A percentile compares a stretch with the other conserved stretches of the same genome.
Conservation (phyloP, 1,284 basidiomycete species). For the Inonotus hispidus region DNA sequence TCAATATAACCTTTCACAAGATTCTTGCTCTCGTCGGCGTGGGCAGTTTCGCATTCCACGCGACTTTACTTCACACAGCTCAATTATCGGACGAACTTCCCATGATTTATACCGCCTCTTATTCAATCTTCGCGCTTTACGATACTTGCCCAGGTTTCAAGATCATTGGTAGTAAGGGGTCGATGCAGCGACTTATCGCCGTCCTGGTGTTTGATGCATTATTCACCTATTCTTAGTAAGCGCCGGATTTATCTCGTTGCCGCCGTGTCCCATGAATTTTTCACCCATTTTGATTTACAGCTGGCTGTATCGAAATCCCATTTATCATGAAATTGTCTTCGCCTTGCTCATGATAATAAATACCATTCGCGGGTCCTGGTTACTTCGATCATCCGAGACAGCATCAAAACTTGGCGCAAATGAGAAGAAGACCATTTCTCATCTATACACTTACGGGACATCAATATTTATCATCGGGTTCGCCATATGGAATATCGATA, state of each 20-base stretch:
- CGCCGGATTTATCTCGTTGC: not conserved
- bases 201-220: constrained; percentile 43
- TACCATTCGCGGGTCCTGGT: constrained; percentile 42
- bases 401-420: constrained; percentile 38
- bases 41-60: constrained; percentile 65
- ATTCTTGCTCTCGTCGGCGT: constrained; percentile 55
- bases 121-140: constrained; percentile 48
- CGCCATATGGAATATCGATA: constrained; percentile 65
- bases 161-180: constrained; percentile 29
- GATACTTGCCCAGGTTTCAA: constrained; percentile 50
- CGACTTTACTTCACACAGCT: constrained; percentile 60
- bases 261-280: not conserved
- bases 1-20: constrained; percentile 28
- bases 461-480: constrained; percentile 52
- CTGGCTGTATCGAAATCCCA: constrained; percentile 53
- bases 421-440: constrained; percentile 36
- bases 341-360: constrained; percentile 43
- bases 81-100: constrained; percentile 68
- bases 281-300: constrained; percentile 27
- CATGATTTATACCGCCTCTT: constrained; percentile 59
- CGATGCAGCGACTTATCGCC: constrained; percentile 31
- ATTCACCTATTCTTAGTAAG: constrained; percentile 64
- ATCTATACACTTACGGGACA: constrained; percentile 43
- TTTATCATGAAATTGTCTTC: constrained; percentile 65
- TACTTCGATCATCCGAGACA: constrained; percentile 40